These are phyloP conservation scores for Pythium brachiatum DNA, from an alignment of 352 stramenopile genomes.

Conservation along the genomic window DNA sequence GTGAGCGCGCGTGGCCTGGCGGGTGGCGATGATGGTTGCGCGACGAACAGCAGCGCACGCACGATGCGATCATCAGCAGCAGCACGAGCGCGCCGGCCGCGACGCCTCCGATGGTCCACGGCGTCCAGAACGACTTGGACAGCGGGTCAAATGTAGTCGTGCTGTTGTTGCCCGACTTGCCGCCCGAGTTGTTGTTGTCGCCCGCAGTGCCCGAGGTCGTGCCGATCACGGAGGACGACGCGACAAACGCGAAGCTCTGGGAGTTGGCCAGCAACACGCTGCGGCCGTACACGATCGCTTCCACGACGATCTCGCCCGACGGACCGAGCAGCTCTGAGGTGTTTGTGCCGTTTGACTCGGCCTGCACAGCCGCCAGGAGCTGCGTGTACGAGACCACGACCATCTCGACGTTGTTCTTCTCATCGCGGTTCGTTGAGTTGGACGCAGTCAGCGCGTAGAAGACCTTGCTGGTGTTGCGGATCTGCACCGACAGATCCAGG, in stretches of 20 bases:
- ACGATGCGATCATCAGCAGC: constrained; percentile 39
- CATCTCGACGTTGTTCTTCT: constrained; percentile 86
- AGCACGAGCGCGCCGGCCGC: constrained; percentile 45
- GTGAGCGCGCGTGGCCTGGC: background rate
- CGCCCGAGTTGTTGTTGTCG: background rate
- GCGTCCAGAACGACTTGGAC: constrained; percentile 44
- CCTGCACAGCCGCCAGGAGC: constrained; percentile 40
- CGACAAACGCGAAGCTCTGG: constrained; percentile 76
- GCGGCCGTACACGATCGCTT: constrained; percentile 63
- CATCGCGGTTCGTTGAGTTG: constrained; percentile 49
- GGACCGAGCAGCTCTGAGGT: constrained; percentile 25
- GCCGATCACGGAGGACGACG: constrained; percentile 72
- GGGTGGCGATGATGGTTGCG: constrained; percentile 5
- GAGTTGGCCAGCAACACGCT: constrained; percentile 54
- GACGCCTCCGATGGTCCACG: constrained; percentile 53
- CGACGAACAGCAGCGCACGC: constrained; percentile 31
- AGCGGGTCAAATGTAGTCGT: background rate
- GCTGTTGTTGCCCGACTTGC: background rate
- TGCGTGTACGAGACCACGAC: constrained; percentile 70
- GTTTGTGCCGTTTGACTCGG: constrained; percentile 13
- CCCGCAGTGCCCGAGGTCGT: constrained; percentile 35
- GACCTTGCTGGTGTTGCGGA: constrained; percentile 49
- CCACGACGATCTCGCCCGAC: constrained; percentile 66
- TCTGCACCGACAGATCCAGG: constrained; percentile 63
- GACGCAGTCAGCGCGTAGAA: constrained; percentile 64